Percentiles rank a stretch among this genome's conserved stretches.
Conservation (phyloP, 495 filamentous ascomycete genomes). For the Neurospora sp. region DNA sequence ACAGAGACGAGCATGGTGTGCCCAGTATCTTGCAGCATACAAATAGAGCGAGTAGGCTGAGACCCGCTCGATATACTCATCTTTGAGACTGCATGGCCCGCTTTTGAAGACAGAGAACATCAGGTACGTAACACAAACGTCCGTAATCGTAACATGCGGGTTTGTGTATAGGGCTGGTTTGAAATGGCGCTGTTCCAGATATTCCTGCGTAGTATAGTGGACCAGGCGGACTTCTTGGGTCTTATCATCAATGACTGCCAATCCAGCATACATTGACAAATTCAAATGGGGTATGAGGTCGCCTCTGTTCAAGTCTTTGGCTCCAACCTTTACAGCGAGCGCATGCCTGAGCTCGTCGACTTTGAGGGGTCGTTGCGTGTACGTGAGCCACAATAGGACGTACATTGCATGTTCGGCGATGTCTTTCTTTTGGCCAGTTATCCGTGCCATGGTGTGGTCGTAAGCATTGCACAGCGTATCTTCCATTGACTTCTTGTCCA, state of each 20-base stretch:
- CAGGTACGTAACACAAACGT: not conserved
- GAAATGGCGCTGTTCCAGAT: not conserved
- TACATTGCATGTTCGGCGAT: no score
- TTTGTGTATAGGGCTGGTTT: fast-evolving
- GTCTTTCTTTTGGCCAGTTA: no score
- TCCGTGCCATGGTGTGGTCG: no score
- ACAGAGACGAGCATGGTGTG: not conserved
- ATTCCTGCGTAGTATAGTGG: not conserved
- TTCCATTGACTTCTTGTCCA: no score
- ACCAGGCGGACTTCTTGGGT: not conserved
- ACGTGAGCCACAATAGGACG: no score
- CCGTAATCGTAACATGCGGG: not conserved
- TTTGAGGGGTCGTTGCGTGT: no score
- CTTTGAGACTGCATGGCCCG: not conserved
- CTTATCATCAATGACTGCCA: not conserved
- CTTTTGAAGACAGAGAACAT: not conserved
- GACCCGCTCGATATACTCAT: not conserved
- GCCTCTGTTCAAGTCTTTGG: no score
- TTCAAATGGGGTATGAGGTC: no score
- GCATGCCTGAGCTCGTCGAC: no score
- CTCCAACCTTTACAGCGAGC: no score
- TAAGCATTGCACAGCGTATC: no score
- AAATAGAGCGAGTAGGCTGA: not conserved
- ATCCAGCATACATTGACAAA: not conserved
- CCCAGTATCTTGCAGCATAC: not conserved